Conservation (phyloP, 2,329 filamentous ascomycete genomes). For the Fusarium floridanum region DNA sequence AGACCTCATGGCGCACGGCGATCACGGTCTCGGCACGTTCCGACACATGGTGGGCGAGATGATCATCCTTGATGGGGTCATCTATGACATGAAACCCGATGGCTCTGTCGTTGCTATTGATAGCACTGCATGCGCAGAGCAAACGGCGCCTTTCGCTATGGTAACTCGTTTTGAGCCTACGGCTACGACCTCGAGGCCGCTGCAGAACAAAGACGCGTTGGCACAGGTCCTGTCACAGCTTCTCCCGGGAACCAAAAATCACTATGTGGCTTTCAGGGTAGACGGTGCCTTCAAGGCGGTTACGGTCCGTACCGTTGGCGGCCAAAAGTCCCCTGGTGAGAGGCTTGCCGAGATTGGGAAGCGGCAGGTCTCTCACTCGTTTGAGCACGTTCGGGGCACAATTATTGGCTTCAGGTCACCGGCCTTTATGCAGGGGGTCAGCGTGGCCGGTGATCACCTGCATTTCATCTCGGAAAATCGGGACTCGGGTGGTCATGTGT, state of each 20-base stretch:
- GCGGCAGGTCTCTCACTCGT: slow-evolving; percentile 20
- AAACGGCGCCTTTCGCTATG: slow-evolving; percentile 32
- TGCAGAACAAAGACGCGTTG: slow-evolving; percentile 8
- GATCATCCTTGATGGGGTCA: slow-evolving; percentile 32
- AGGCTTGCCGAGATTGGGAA: slow-evolving; percentile 33
- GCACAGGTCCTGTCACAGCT: background rate
- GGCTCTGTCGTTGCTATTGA: slow-evolving; percentile 19
- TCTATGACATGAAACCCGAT: slow-evolving; percentile 36
- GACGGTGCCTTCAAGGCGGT: slow-evolving; percentile 23
- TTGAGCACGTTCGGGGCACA: slow-evolving; percentile 1
- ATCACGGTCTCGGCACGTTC: slow-evolving; percentile 40
- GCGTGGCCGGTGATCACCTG: slow-evolving; percentile 33
- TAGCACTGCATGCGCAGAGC: background rate
- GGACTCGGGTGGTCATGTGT: slow-evolving; percentile 25
- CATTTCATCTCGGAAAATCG: slow-evolving; percentile 17
- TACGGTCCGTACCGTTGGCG: slow-evolving; percentile 20
- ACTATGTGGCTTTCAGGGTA: slow-evolving; percentile 17
- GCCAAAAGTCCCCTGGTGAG: slow-evolving; percentile 23
- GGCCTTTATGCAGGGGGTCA: slow-evolving; percentile 30
- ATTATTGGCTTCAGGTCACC: slow-evolving; percentile 31
- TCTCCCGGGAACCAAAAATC: slow-evolving; percentile 17
- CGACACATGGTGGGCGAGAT: slow-evolving; percentile 39
- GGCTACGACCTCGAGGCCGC: background rate
- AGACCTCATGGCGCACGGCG: slow-evolving; percentile 23
- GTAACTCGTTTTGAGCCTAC: slow-evolving; percentile 14